Conservation (phyloP, 2,329 filamentous ascomycete species). For the Lasiodiplodia gonubiensis region DNA sequence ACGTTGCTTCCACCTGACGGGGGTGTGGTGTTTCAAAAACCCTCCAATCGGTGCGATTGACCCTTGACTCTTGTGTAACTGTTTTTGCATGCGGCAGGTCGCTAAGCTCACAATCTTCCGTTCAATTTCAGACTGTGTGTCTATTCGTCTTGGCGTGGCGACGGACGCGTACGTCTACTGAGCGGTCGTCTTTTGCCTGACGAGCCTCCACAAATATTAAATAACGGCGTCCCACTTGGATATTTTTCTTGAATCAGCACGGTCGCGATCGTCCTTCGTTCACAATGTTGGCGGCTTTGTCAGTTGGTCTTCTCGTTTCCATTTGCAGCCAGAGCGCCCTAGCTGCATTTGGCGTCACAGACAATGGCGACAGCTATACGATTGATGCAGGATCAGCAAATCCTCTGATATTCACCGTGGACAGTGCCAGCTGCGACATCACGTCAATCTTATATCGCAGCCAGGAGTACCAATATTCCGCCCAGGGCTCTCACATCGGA, state of each 20-base stretch:
- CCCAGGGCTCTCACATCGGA: conserved; percentile 61
- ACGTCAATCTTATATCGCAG: conserved; percentile 67
- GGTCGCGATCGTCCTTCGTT: background rate
- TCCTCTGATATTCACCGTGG: conserved; percentile 42
- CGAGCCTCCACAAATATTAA: background rate
- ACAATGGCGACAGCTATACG: conserved; percentile 39
- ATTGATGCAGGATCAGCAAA: conserved; percentile 44
- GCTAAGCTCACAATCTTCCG: background rate
- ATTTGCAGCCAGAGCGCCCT: conserved; percentile 31
- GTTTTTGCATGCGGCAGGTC: background rate
- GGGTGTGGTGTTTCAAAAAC: conserved; percentile 2
- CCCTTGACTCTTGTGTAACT: background rate
- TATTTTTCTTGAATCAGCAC: too few species aligned
- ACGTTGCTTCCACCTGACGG: background rate
- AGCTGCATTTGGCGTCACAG: conserved; percentile 46
- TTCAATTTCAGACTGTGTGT: conserved; percentile 6
- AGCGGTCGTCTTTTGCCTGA: background rate
- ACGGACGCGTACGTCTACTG: conserved; percentile 2
- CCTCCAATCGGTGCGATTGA: conserved; percentile 11
- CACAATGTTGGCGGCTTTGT: background rate
- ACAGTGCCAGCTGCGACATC: conserved; percentile 64
- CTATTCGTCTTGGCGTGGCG: background rate
- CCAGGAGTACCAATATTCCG: conserved; percentile 62
- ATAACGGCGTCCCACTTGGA: background rate
- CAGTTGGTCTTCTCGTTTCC: conserved; percentile 3